Base-by-base conservation (phyloP, 1,284 basidiomycete species). In the Pseudozyma tsukubaensis region DNA sequence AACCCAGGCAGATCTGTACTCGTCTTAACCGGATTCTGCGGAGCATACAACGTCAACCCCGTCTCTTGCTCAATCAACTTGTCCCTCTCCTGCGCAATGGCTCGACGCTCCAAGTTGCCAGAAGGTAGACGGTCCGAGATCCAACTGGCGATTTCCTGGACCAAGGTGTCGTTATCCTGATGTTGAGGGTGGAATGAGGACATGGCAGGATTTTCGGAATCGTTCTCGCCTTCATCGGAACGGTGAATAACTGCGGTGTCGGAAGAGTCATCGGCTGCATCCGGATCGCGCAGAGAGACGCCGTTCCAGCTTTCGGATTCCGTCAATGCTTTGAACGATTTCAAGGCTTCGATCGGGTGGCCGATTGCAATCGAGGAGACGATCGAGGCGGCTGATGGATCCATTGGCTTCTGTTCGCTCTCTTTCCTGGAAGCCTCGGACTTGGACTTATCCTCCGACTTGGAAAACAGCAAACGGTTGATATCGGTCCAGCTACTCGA, bases 111-210 rank as follows among this genome's bases (percentile, higher is more conserved):
- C 39, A 76, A 70, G 44, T 80, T 70, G 4, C 80, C 66, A 42
- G 72, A 49, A 1, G 80, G 80, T 16, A 82, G 61, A 4, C 80
- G 71, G n/a, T 82, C 77, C 36, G 80, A 82, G 56, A 82, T 80
- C 80, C 80, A 82, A 16, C 59, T 64, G 1, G 75, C 80, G 19
- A 82, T 73, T 50, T 82, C 80, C 11, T 70, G 65, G n/a, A 79
- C 67, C 24, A 80, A 51, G 39, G 64, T 65, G 14, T 74, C 75
- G n/a, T n/a, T n/a, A 50, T 77, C 68, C 50, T 59, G 56, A 29
- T 59, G 65, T 43, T 63, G 62, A 32, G 75, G 71, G 10, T 64
- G 59, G 56, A 77, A 74, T 11, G 65, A 68, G 29, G 71, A 60
- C 3, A 68, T 44, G 4, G 67, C 60, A 2, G 47, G 13, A 24